A percentile compares a stretch with the other conserved stretches of the same genome.
Evolutionary conservation across 768 basidiomycete genomes (phyloP).

Genomic region (Amanita rimosa): DNA sequence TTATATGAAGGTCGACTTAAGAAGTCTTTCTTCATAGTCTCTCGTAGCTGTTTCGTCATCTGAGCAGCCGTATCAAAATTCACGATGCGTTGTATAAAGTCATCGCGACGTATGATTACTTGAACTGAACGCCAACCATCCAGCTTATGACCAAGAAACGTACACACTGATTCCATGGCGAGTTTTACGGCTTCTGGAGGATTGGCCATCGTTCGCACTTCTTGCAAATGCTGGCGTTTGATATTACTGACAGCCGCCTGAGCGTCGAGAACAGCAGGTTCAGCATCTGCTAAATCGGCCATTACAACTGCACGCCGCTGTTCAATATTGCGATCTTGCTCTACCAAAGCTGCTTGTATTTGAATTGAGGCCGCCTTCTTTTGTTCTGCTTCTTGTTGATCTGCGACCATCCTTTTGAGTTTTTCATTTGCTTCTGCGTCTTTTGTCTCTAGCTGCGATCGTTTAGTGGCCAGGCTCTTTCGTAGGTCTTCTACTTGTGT

Average conservation of each 20-base stretch:
- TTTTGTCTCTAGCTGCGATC: constrained; percentile 87
- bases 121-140: constrained; percentile 97
- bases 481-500: constrained; percentile 94
- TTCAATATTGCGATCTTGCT: constrained; percentile 84
- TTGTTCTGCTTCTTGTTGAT: constrained; percentile 98
- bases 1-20: constrained; percentile 85
- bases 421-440: constrained; percentile 95
- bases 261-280: constrained; percentile 93
- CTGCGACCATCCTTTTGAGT: constrained; percentile 92
- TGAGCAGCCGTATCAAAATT: constrained; percentile 87
- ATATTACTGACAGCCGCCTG: constrained; percentile 96
- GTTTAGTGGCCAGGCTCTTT: constrained; percentile 90
- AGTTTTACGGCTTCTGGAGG: constrained; percentile 96
- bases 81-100: constrained; percentile 93
- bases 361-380: constrained; percentile 96
- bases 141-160: constrained; percentile 90
- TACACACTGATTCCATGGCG: constrained; percentile 98
- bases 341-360: constrained; percentile 86
- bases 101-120: constrained; percentile 89
- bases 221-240: constrained; percentile 89
- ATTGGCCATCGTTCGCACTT: constrained; percentile 97
- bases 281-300: constrained; percentile 93
- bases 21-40: constrained; percentile 89
- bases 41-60: constrained; percentile 84
- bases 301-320: constrained; percentile 84